Percentiles rank a stretch among this genome's conserved stretches.
Evolutionary conservation across 1,284 basidiomycete genomes (phyloP).

Genomic region (Trametes versicolor): DNA sequence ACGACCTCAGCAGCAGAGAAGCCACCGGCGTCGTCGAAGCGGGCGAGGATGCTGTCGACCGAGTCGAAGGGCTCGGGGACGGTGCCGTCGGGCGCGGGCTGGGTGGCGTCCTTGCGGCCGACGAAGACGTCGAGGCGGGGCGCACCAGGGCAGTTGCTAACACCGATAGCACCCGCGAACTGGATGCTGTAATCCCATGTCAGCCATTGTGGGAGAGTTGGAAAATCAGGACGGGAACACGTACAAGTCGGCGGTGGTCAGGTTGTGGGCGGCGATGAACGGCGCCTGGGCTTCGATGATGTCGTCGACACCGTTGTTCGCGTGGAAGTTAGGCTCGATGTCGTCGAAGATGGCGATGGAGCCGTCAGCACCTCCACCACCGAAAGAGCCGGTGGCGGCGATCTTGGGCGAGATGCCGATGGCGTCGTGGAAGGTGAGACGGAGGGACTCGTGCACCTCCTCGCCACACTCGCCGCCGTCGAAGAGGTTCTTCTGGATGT

Average conservation of each 20-base stretch:
- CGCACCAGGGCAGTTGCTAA: constrained; percentile 43
- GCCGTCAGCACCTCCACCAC: constrained; percentile 38
- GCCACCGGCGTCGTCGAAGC: constrained; percentile 26
- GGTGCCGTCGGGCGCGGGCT: constrained; percentile 36
- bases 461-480: constrained; percentile 39
- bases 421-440: constrained; percentile 44
- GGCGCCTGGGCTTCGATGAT: constrained; percentile 33
- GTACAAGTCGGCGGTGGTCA: constrained; percentile 33
- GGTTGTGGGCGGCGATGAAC: constrained; percentile 31
- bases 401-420: constrained; percentile 34
- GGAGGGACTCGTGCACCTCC: constrained; percentile 41
- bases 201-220: background rate
- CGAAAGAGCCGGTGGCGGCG: constrained; percentile 22
- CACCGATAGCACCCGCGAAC: constrained; percentile 37
- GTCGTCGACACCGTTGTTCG: constrained; percentile 38
- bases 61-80: constrained; percentile 39
- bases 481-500: constrained; percentile 49
- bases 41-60: constrained; percentile 23
- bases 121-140: constrained; percentile 31
- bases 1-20: constrained; percentile 30
- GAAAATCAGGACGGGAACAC: background rate
- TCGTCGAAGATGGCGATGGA: constrained; percentile 36
- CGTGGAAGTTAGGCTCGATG: constrained; percentile 38
- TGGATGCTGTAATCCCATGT: constrained; percentile 28
- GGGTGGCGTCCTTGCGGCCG: constrained; percentile 33